Percentiles rank a stretch among this genome's conserved stretches.
phyloP scores from a whole-genome alignment of 2,329 filamentous ascomycete genomes.

The Fusarium acutatum region DNA sequence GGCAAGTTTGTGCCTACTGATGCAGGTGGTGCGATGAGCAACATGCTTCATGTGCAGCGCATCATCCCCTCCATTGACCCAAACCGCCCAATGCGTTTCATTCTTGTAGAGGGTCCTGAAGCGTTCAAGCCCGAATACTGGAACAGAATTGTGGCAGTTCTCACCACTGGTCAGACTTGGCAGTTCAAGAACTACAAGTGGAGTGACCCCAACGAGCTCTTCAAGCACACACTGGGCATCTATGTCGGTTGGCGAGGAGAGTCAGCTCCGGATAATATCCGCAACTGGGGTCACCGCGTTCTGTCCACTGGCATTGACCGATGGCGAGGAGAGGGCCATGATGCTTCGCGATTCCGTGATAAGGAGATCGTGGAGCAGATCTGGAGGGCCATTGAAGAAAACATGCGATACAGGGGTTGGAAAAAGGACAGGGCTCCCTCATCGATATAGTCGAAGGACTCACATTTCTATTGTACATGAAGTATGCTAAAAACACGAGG shows the following conservation, averaged over 20 bases:
- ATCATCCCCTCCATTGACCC: constrained; percentile 76
- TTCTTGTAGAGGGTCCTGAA: constrained; percentile 90
- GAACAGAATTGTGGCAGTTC: constrained; percentile 93
- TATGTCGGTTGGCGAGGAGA: constrained; percentile 94
- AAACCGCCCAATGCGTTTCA: constrained; percentile 83
- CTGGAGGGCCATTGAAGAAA: constrained; percentile 87
- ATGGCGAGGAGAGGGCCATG: constrained; percentile 69
- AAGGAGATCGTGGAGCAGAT: constrained; percentile 92
- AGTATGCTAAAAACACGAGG: background rate
- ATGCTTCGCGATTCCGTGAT: constrained; percentile 78
- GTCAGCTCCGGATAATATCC: constrained; percentile 77
- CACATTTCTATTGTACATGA: background rate
- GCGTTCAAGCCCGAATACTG: constrained; percentile 99
- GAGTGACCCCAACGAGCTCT: constrained; percentile 87
- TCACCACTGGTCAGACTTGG: constrained; percentile 97
- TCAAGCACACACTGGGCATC: constrained; percentile 85
- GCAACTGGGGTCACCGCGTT: constrained; percentile 86
- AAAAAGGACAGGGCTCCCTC: constrained; percentile 73
- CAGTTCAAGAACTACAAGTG: constrained; percentile 99
- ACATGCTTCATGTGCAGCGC: constrained; percentile 87
- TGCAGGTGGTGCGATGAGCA: constrained; percentile 71
- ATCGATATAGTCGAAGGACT: constrained; percentile 50
- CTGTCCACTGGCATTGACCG: constrained; percentile 83
- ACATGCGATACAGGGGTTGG: constrained; percentile 90
- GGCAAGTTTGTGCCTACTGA: constrained; percentile 84